Base-by-base conservation (phyloP, 2,329 filamentous ascomycete genomes). In the Aspergillus sp. region DNA sequence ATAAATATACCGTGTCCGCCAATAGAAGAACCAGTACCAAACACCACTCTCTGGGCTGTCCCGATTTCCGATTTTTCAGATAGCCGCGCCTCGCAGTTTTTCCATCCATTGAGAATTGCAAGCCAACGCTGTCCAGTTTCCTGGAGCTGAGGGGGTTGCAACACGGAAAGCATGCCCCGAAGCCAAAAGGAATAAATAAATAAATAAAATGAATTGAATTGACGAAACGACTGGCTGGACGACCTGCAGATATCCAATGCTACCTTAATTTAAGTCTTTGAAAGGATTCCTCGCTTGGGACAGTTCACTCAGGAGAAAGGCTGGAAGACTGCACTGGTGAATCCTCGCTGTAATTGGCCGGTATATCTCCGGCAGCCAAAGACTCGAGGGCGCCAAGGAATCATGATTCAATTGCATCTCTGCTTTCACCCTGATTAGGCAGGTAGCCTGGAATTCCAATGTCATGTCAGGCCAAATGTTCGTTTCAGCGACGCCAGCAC, bases 351-450 rank as follows among this genome's bases (percentile, higher is more conserved):
- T 48, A 22, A 48, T 55, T 55, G 53, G 53, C n/a, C 37, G n/a
- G 24, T 37, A 48, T 48, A 33, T 57, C 44, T 46, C 55, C 55
- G 48, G 39, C 20, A 9, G 27, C 34, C 34, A 37, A n/a, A 13
- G 34, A 37, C 34, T 37, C 20, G 33, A 54, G 45, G 27, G 20
- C n/a, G 49, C 54, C 55, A 57, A 57, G 51, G 46, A 34, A 37
- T 42, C 54, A 41, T 48, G 54, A 57, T 52, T 52, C 47, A 49
- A 46, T 30, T 30, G 42, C 44, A 27, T 12, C 4, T 15, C 30
- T 50, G 33, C 33, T 39, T 30, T 42, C 34, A 19, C 30, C 40
- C 46, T 30, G 6, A 34, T 42, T 53, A 46, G 51, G 51, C 27
- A 53, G 51, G 51, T 39, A n/a, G 40, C 4, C 27, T 22, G 19